Conservation (phyloP, 345 rosid genomes). For the Gossypium anomalum region DNA sequence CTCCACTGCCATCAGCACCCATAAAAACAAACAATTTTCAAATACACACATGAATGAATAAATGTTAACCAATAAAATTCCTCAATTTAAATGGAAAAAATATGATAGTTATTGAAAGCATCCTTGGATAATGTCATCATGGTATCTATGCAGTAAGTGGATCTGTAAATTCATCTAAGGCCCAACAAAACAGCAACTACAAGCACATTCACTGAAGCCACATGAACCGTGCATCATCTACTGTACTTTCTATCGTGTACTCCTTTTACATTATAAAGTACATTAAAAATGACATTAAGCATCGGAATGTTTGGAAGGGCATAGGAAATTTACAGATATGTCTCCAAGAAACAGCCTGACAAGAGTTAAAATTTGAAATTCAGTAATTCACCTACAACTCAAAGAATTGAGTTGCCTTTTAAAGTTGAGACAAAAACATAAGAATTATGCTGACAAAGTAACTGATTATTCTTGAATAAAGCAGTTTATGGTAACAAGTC, state of each 20-base stretch:
- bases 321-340: neutral
- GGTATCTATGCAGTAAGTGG: neutral
- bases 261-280: neutral
- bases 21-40: constrained; percentile 6
- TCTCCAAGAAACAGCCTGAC: neutral
- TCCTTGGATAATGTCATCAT: neutral
- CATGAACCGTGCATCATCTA: neutral
- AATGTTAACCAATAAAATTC: neutral
- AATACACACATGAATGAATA: neutral
- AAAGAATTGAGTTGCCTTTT: neutral
- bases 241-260: neutral
- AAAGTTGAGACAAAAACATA: neutral
- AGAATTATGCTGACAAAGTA: neutral
- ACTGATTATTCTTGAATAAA: neutral
- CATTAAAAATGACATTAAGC: neutral
- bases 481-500: neutral
- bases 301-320: neutral
- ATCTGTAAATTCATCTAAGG: neutral
- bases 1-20: constrained; percentile 44
- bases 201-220: neutral
- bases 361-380: neutral
- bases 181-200: neutral
- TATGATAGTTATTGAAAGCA: neutral
- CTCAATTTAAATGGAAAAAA: neutral
- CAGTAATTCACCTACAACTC: neutral